Base-by-base conservation (phyloP, 768 basidiomycete genomes). In the Naganishia vaughanmartiniae region DNA sequence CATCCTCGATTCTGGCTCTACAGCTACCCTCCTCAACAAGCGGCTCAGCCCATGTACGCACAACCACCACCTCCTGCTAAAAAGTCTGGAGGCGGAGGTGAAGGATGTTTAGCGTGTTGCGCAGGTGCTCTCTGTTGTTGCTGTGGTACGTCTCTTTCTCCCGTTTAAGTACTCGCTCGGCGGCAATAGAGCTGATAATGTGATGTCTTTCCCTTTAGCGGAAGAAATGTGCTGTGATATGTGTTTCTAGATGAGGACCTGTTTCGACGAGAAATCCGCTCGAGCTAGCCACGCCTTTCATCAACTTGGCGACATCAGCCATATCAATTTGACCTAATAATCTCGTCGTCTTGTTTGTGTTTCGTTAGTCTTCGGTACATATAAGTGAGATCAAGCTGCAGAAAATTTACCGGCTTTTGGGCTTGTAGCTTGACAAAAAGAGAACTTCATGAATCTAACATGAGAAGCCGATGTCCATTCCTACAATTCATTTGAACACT, bases 101-200 rank as follows among this genome's bases (percentile, higher is more conserved):
- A 55, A 55, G 54, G 54, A 55, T 55, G 54, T 33, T 55, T 55
- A 34, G 54, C 54, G 14, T 55, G 54, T 55, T 55, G 54, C 33
- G 54, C 54, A 11, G 54, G 54, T 55, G 54, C 54, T 2, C 54
- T 55, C 2, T 55, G 54, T 55, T 55, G 54, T 34, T 55, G 54
- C 17, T 55, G 54, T 55, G 54, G 54, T 55, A 31, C 6, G 54
- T 55, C 19, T 34, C 14, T 26, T 55, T 55, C 30, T 34, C 12
- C n/a, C n/a, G n/a, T 26, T n/a, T 51, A 4, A 6, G 21, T 15
- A 51, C 2, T 51, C 34, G 34, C 6, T 51, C 48, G 17, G 48
- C 48, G 24, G 6, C 17, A 26, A 17, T n/a, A 54, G 10, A 24
- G 53, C 28, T 55, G 5, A 34, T 31, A 9, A 34, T 31, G 24